These are phyloP conservation scores for Tylopilus subfusipes DNA, from an alignment of 768 basidiomycete genomes.

Conservation along the genomic window DNA sequence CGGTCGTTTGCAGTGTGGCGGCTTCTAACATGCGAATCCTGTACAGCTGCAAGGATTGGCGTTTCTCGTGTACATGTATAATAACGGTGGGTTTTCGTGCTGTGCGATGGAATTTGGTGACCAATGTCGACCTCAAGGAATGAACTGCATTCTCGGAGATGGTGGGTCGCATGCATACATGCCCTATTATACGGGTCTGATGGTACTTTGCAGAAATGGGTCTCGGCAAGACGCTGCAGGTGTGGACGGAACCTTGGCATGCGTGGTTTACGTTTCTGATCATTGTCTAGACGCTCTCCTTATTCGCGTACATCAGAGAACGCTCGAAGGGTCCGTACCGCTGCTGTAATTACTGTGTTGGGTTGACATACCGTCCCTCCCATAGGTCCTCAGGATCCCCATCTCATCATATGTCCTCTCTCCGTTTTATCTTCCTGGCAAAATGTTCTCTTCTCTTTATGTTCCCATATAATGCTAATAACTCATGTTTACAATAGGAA, in stretches of 20 bases:
- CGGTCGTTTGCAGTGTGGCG: neutral
- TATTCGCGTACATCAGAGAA: conserved; percentile 68
- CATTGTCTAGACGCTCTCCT: conserved; percentile 45
- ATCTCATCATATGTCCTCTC: conserved; percentile 71
- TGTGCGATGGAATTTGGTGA: neutral
- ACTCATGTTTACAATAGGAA: conserved; percentile 36
- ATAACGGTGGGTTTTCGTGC: conserved; percentile 46
- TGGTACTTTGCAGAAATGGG: conserved; percentile 45
- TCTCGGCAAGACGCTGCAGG: conserved; percentile 64
- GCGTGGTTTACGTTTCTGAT: conserved; percentile 3
- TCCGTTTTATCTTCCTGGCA: conserved; percentile 63
- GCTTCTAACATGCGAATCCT: neutral
- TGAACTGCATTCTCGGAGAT: conserved; percentile 73
- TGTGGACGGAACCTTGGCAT: conserved; percentile 10
- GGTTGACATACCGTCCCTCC: neutral
- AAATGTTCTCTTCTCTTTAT: conserved; percentile 32
- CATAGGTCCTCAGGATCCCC: conserved; percentile 48
- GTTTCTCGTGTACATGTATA: conserved; percentile 62
- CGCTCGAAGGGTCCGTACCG: conserved; percentile 36
- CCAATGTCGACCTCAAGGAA: conserved; percentile 34
- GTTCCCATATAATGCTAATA: neutral
- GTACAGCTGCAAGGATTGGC: conserved; percentile 56
- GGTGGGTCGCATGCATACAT: conserved; percentile 35
- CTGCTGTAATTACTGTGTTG: neutral
- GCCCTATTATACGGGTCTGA: neutral